Base-by-base conservation (phyloP, 495 filamentous ascomycete genomes). In the Wilcoxina mikolae region DNA sequence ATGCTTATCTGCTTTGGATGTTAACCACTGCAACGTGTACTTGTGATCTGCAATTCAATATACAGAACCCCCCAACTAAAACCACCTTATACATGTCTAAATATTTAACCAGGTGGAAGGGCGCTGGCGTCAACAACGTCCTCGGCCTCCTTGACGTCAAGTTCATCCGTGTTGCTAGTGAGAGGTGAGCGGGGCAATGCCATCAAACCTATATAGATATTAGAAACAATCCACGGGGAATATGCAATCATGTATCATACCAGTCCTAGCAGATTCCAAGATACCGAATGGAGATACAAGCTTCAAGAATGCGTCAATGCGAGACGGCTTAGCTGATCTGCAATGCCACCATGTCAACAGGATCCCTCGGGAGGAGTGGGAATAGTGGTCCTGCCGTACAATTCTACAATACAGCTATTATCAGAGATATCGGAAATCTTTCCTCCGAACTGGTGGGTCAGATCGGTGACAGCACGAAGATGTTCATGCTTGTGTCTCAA, bases 271-370 rank as follows among this genome's bases (percentile, higher is more conserved):
- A 39, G 87, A 94, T 71, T 98, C 91, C 17, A 98, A 77, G 58
- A 98, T 88, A 63, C 91, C 91, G 68, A 96, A 98, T n/a, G 89
- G 89, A 46, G 78, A 76, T 62, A 98, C 80, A 54, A 98, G 77
- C 73, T 95, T 96, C 73, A 98, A 81, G 73, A 95, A 98, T 24
- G 87, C 91, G 68, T 96, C 90, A 66, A 98, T 94, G 70, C 91
- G 80, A 53, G 75, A 75, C 11, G 88, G 90, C 71, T 98, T 98
- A 55, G 91, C 91, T 55, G 87, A 90, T 24, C 86, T 93, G 57
- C n/a, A n/a, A n/a, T n/a, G n/a, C n/a, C n/a, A n/a, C n/a, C n/a
- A n/a, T n/a, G n/a, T n/a, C n/a, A n/a, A n/a, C n/a, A n/a, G n/a
- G n/a, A n/a, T n/a, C n/a, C n/a, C n/a, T n/a, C n/a, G n/a, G n/a